phyloP scores from a whole-genome alignment of 495 filamentous ascomycete genomes.

The Parachaetomium inaequale region DNA sequence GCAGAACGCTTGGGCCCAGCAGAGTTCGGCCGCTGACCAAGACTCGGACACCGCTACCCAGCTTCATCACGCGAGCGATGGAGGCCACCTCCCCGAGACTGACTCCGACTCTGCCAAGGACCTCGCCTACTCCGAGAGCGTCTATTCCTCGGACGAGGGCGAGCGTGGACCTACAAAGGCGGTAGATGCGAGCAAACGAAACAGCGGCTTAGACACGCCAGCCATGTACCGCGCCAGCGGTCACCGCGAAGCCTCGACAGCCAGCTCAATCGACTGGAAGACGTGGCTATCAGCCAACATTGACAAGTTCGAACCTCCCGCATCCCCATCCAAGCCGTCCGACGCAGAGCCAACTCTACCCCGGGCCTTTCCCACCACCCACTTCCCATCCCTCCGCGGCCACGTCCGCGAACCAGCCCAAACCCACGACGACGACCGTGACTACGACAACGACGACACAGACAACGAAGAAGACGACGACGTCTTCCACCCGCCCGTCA shows the following conservation, averaged over 20 bases:
- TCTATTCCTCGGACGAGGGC: constrained; percentile 40
- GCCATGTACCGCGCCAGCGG: constrained; percentile 26
- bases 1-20: constrained; percentile 23
- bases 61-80: background rate
- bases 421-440: constrained; percentile 49
- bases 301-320: constrained; percentile 44
- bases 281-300: constrained; percentile 51
- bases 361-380: constrained; percentile 31
- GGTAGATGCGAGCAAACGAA: background rate
- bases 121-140: constrained; percentile 39
- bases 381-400: constrained; percentile 39
- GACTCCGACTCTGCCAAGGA: constrained; percentile 35
- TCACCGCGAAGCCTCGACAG: constrained; percentile 37
- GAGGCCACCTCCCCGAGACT: background rate
- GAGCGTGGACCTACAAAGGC: background rate
- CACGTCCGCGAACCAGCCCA: constrained; percentile 62
- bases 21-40: constrained; percentile 23
- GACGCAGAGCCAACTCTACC: constrained; percentile 40
- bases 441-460: constrained; percentile 5
- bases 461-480: background rate
- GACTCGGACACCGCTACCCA: constrained; percentile 19
- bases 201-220: constrained; percentile 4
- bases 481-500: background rate
- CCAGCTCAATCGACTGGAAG: constrained; percentile 53
- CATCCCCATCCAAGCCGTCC: constrained; percentile 18